Evolutionary conservation across 805 yeast species (phyloP).

Genomic region (Candida patagonica): DNA sequence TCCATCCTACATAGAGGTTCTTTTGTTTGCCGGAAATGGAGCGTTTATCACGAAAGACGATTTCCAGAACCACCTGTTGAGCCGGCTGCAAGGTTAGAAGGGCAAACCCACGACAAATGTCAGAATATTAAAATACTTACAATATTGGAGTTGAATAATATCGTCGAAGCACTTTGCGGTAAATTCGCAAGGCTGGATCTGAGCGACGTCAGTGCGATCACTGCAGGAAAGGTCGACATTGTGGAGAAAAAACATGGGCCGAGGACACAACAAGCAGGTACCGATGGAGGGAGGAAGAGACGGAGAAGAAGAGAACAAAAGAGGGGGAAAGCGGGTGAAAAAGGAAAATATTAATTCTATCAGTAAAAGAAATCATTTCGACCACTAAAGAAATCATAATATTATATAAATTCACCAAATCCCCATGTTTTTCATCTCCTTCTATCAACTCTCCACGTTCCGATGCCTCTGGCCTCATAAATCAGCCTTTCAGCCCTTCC

Average conservation of each 20-base stretch:
- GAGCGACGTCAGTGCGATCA: conserved; percentile 28
- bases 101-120: conserved; percentile 29
- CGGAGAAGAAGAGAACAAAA: not conserved
- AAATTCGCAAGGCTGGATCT: conserved; percentile 46
- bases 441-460: too few species aligned
- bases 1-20: conserved; percentile 50
- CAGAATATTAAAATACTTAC: conserved; percentile 23
- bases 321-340: conserved; percentile 1
- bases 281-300: not conserved
- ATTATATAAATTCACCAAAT: too few species aligned
- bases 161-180: conserved; percentile 39
- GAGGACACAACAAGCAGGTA: not conserved
- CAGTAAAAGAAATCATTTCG: too few species aligned
- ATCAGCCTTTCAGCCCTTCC: too few species aligned
- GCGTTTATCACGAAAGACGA: conserved; percentile 26
- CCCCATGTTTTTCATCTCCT: too few species aligned
- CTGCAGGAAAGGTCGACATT: conserved; percentile 21
- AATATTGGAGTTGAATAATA: conserved; percentile 43
- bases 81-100: conserved; percentile 25
- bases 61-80: conserved; percentile 50
- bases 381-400: too few species aligned
- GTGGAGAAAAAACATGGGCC: not conserved
- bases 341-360: too few species aligned
- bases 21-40: conserved; percentile 17
- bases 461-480: too few species aligned